phyloP scores from a whole-genome alignment of 768 basidiomycete species.

The Pleurotus giganteus region DNA sequence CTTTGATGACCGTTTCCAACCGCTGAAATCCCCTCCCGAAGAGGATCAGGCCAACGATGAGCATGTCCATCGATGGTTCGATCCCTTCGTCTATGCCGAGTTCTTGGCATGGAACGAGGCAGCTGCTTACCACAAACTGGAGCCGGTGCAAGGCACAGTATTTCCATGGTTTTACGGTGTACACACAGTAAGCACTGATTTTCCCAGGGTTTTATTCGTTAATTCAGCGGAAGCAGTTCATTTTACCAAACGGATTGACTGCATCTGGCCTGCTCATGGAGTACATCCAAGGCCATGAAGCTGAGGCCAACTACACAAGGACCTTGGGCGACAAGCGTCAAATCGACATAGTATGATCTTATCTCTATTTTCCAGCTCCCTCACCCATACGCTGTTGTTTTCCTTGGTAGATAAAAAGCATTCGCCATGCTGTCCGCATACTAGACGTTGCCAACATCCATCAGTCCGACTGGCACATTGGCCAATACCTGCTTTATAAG shows the following conservation, averaged over 20 bases:
- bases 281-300: neutral
- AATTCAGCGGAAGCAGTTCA: neutral
- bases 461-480: constrained; percentile 23
- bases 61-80: neutral
- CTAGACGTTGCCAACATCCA: constrained; percentile 21
- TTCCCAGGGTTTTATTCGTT: neutral
- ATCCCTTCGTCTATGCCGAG: constrained; percentile 15
- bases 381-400: too few relatives aligned
- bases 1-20: constrained; percentile 20
- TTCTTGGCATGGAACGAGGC: constrained; percentile 19
- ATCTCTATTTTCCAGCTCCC: neutral
- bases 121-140: constrained; percentile 22
- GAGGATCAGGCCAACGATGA: constrained; percentile 8
- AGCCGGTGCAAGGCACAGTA: constrained; percentile 20
- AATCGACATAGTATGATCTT: constrained; percentile 18
- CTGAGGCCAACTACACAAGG: neutral
- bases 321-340: constrained; percentile 14
- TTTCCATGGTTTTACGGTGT: constrained; percentile 26
- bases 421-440: constrained; percentile 20
- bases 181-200: constrained; percentile 20
- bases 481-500: constrained; percentile 4
- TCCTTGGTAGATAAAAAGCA: constrained; percentile 18
- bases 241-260: neutral
- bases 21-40: constrained; percentile 10
- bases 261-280: neutral